Conservation (phyloP, 371 early-diverging fungal genomes). For the Saksenaea oblongispora region DNA sequence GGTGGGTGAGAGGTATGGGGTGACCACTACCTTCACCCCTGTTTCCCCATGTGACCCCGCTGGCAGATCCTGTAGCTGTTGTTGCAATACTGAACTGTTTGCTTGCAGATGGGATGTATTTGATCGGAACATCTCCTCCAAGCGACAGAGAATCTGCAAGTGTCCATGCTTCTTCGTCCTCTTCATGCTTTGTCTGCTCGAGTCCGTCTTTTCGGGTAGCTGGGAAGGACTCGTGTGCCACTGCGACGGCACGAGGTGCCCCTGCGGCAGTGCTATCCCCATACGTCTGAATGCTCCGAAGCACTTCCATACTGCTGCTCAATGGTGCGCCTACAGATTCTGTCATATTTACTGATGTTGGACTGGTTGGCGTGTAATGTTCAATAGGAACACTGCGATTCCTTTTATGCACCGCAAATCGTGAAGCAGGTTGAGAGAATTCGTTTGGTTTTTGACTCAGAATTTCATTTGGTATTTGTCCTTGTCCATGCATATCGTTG, state of each 20-base stretch:
- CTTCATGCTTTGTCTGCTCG: not conserved
- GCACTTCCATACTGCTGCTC: slow-evolving; percentile 43
- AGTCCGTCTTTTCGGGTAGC: not conserved
- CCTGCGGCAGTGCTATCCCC: slow-evolving; percentile 19
- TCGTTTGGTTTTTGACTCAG: slow-evolving; percentile 46
- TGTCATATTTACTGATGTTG: slow-evolving; percentile 7
- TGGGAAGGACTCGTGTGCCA: slow-evolving; percentile 15
- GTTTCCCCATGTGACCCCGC: slow-evolving; percentile 22
- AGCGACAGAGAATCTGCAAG: slow-evolving; percentile 33
- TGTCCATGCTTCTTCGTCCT: slow-evolving; percentile 26
- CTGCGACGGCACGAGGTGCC: not conserved
- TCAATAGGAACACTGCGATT: slow-evolving; percentile 22
- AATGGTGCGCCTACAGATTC: slow-evolving; percentile 22
- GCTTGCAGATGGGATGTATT: slow-evolving; percentile 35
- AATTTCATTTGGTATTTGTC: slow-evolving; percentile 43
- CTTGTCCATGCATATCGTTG: slow-evolving; percentile 14
- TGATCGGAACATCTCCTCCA: slow-evolving; percentile 30
- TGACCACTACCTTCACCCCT: slow-evolving; percentile 6
- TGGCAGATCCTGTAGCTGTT: slow-evolving; percentile 29
- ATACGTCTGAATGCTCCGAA: slow-evolving; percentile 36
- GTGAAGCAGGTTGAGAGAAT: slow-evolving; percentile 29
- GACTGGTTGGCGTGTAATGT: slow-evolving; percentile 15
- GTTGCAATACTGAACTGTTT: slow-evolving; percentile 36
- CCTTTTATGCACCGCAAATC: slow-evolving; percentile 13
- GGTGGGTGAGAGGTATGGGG: slow-evolving; percentile 30